These are phyloP conservation scores for Echria macrotheca DNA, from an alignment of 495 filamentous ascomycete species.

Conservation along the genomic window DNA sequence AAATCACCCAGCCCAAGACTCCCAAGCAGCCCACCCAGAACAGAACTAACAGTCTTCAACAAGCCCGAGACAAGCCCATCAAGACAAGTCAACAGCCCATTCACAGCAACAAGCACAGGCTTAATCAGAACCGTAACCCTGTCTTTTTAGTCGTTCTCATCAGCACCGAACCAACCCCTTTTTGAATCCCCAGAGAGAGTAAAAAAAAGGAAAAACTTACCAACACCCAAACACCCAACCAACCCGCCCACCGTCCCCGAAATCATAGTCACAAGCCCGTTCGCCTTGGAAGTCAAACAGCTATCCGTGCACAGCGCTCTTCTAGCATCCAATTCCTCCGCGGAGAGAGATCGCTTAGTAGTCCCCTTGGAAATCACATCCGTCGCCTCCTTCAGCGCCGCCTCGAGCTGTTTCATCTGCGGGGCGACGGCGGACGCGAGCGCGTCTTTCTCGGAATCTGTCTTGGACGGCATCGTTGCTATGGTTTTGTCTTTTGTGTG, in stretches of 20 bases:
- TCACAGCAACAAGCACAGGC: constrained; percentile 5
- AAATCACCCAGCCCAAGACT: background rate
- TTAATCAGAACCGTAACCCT: constrained; percentile 9
- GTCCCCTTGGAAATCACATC: constrained; percentile 4
- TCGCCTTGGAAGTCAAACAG: constrained; percentile 7
- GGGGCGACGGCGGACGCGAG: constrained; percentile 7
- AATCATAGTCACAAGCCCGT: constrained; percentile 6
- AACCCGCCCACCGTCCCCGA: constrained; percentile 7
- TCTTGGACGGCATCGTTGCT: constrained; percentile 2
- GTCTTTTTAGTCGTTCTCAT: background rate
- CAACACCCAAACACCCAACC: constrained; percentile 6
- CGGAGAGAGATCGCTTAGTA: background rate
- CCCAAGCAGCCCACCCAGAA: constrained; percentile 1
- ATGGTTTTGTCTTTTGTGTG: constrained; percentile 3
- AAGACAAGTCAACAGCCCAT: constrained; percentile 7
- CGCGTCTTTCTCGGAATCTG: constrained; percentile 3
- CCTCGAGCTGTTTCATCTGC: constrained; percentile 6
- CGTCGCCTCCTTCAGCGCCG: constrained; percentile 7
- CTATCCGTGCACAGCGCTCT: no score
- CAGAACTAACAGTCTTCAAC: background rate
- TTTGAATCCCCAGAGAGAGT: no score
- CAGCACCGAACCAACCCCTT: no score
- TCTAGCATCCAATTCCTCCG: no score
- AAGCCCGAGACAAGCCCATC: constrained; percentile 10
- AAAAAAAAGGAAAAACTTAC: background rate